These are phyloP conservation scores for Garcia nutans DNA, from an alignment of 345 rosid species.

Conservation along the genomic window DNA sequence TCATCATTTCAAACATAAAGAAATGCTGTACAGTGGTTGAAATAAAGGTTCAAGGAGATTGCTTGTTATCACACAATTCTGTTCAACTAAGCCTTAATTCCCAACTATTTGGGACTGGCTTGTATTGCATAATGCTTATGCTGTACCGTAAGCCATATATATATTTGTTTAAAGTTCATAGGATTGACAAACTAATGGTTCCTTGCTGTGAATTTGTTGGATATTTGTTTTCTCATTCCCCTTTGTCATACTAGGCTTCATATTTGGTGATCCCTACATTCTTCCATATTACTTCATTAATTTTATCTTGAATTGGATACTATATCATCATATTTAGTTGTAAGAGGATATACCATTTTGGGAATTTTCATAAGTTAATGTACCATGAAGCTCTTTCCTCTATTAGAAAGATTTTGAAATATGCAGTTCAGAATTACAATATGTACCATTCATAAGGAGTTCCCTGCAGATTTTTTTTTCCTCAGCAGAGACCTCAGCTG, in stretches of 20 bases:
- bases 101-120: too few species aligned
- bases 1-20: too few species aligned
- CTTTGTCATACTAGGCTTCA: background rate
- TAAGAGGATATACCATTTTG: background rate
- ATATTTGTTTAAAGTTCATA: too few species aligned
- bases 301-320: background rate
- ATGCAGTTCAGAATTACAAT: background rate
- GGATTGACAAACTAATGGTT: background rate
- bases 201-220: background rate
- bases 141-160: too few species aligned
- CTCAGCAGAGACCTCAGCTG: background rate
- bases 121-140: too few species aligned
- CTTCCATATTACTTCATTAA: background rate
- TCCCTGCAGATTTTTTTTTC: background rate
- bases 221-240: background rate
- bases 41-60: too few species aligned
- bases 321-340: background rate
- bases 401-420: background rate
- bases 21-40: too few species aligned
- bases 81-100: too few species aligned
- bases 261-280: background rate
- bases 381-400: background rate
- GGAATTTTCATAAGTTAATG: too few species aligned
- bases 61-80: too few species aligned
- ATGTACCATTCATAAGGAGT: background rate